Percentiles rank a stretch among this genome's conserved stretches.
Evolutionary conservation across 2,329 filamentous ascomycete species (phyloP).

Genomic region (Fusarium sp.): DNA sequence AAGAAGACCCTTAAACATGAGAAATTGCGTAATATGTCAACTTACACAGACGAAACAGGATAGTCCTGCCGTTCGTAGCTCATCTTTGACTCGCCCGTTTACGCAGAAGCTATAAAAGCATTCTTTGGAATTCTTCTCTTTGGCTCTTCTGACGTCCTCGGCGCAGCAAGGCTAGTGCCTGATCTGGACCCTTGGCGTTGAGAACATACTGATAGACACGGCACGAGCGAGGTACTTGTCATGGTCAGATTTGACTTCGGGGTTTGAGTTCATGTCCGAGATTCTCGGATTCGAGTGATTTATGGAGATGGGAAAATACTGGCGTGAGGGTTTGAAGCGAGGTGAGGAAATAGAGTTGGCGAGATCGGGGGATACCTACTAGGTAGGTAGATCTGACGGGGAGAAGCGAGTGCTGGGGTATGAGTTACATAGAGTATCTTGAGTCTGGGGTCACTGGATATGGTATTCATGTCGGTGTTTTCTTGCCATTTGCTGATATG

Average conservation of each 20-base stretch:
- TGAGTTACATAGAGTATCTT: neutral
- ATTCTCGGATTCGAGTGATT: neutral
- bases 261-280: neutral
- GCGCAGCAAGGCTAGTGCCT: neutral
- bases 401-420: neutral
- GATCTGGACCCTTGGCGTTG: neutral
- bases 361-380: neutral
- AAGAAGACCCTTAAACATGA: constrained; percentile 1
- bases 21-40: neutral
- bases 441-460: neutral
- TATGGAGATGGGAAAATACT: neutral
- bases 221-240: neutral
- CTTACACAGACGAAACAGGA: neutral
- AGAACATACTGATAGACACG: constrained; percentile 1
- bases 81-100: neutral
- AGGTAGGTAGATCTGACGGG: neutral
- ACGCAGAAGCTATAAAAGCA: neutral
- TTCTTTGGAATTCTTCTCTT: neutral
- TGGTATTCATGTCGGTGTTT: neutral
- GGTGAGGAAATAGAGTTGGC: neutral
- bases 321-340: neutral
- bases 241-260: neutral
- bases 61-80: neutral
- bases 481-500: neutral
- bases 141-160: neutral